Conservation (phyloP, 2,329 filamentous ascomycete genomes). For the Stagonosporopsis cucurbitacearum region DNA sequence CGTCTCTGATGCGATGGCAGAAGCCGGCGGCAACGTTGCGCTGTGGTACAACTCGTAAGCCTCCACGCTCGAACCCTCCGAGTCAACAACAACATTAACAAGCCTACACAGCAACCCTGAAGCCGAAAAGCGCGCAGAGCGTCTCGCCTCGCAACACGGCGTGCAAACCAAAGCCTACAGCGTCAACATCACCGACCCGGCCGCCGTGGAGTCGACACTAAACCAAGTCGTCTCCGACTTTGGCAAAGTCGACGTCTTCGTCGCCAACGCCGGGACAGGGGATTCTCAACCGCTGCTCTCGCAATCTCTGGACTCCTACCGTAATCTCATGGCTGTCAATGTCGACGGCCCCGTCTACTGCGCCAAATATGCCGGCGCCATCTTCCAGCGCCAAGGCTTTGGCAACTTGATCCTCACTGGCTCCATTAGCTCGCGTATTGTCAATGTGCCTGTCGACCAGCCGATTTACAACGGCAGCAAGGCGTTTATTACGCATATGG, state of each 20-base stretch:
- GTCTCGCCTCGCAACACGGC: conserved; percentile 62
- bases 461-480: conserved; percentile 56
- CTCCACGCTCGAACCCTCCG: not conserved
- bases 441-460: conserved; percentile 78
- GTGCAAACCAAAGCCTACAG: conserved; percentile 70
- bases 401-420: conserved; percentile 70
- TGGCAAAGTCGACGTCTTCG: conserved; percentile 68
- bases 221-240: conserved; percentile 71
- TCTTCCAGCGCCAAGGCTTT: conserved; percentile 53
- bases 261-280: conserved; percentile 70
- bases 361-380: conserved; percentile 51
- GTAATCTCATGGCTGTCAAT: conserved; percentile 69
- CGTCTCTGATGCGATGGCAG: conserved; percentile 46
- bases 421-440: conserved; percentile 68
- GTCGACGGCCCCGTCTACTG: conserved; percentile 66
- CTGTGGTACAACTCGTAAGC: conserved; percentile 50
- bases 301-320: conserved; percentile 67
- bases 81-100: not conserved
- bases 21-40: conserved; percentile 54
- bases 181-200: conserved; percentile 61
- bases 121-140: conserved; percentile 65
- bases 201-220: conserved; percentile 62
- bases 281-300: conserved; percentile 64
- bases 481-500: conserved; percentile 68
- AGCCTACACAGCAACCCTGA: conserved; percentile 55